These are phyloP conservation scores for Entomortierella chlamydospora DNA, from an alignment of 192 early-diverging fungal genomes.

Conservation along the genomic window DNA sequence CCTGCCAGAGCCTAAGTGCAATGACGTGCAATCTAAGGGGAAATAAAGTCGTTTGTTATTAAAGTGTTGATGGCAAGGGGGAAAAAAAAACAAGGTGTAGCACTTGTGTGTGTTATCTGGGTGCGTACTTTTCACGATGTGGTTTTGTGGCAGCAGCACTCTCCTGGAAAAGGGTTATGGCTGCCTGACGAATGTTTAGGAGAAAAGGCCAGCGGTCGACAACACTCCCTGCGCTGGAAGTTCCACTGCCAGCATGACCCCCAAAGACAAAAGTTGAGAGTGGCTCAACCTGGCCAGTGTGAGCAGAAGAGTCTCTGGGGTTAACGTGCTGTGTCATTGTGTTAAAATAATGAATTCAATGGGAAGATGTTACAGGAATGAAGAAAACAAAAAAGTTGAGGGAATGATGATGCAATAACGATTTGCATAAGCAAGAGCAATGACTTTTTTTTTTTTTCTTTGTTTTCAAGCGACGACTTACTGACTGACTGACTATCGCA, in stretches of 20 bases:
- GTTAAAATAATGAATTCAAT: not conserved
- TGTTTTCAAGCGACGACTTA: not conserved
- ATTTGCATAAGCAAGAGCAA: no score
- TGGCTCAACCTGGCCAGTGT: not conserved
- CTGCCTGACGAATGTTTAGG: slow-evolving; percentile 23
- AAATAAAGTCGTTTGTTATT: no score
- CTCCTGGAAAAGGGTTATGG: slow-evolving; percentile 27
- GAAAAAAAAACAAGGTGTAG: not conserved
- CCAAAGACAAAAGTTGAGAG: not conserved
- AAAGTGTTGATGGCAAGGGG: not conserved
- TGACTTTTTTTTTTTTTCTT: no score
- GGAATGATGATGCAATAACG: no score
- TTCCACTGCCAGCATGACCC: not conserved
- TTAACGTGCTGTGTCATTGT: slow-evolving; percentile 24
- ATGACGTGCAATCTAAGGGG: slow-evolving; percentile 8
- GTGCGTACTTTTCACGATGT: slow-evolving; percentile 33
- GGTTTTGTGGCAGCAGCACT: slow-evolving; percentile 12
- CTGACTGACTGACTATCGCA: not conserved
- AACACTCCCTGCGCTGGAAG: not conserved
- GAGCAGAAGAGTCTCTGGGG: slow-evolving; percentile 3
- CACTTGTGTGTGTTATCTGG: not conserved
- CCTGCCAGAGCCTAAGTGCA: not conserved
- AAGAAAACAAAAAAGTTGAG: no score
- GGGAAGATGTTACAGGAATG: not conserved
- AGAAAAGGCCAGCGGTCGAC: slow-evolving; percentile 30